Evolutionary conservation across 2,329 filamentous ascomycete genomes (phyloP), one percentile per base, ranked within the genome.

Genomic region (Penicillium sp.): DNA sequence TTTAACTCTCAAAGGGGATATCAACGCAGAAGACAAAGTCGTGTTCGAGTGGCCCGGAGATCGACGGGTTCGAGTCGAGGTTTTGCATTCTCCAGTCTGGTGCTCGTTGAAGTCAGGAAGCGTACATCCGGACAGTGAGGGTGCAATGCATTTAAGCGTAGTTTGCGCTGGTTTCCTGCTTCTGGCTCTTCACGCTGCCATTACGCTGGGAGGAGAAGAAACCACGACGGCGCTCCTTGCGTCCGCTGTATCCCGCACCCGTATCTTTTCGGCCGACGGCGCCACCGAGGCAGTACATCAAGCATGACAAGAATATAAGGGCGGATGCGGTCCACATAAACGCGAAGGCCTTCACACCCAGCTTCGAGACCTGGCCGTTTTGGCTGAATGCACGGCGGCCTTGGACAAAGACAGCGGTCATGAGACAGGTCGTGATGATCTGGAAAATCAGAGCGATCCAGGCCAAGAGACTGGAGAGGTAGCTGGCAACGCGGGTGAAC

Each of bases 291-390:
- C 80, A 84, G 72, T 82, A 82, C 47, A 82, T 62, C 31, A 84
- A 50, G 18, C 76, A 78, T 1, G 80, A 73, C 43, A 84, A 57
- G 61, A 83, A 70, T 60, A 79, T 77, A 60, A 73, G 77, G 19
- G 72, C 77, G 22, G 78, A 71, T 2, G 81, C 72, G 2, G 78
- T 76, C 82, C 82, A 85, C 65, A 82, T 80, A 67, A 84, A 84
- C 18, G 69, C 82, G 63, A 80, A 81, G 19, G 80, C 76, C 61
- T 83, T 80, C 42, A 69, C 64, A 38, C 82, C 82, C 34, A 84
- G 68, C n/a, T 62, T 62, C 18, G 82, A 72, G 16, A 60, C 55
- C 44, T 78, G 74, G 48, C 73, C 74, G 56, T 75, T 75, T 49
- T 59, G 58, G 38, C 72, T 75, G 73, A 84, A 84, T 36, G 70